Evolutionary conservation across 768 basidiomycete species (phyloP), one percentile per base, ranked within the genome.

Genomic region (Ramaria sp.): DNA sequence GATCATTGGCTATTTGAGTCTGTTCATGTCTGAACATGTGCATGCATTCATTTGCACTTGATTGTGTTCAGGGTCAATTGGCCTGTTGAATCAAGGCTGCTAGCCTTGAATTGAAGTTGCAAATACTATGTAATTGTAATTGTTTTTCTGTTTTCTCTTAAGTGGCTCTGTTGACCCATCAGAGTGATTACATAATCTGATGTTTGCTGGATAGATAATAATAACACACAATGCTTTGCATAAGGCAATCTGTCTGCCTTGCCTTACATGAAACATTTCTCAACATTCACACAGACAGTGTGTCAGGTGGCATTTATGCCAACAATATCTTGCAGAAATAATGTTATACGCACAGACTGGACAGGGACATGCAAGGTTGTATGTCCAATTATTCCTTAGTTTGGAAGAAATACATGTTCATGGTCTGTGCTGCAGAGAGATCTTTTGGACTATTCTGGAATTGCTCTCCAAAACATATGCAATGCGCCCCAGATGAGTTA

Each of bases 341-440:
- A 88, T 64, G 71, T 88, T 16, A 66, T 88, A 13, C 60, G 88
- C 51, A 81, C 78, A 58, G 86, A 87, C 58, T 68, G 69, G 24
- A 85, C 87, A n/a, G 87, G 88, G 4, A 78, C 81, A 42, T 87
- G 86, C 70, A 89, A 89, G 87, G 88, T 63, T 56, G 83, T 71
- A 38, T 47, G 16, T 36, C 22, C 45, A 27, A 36, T 42, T 22
- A 3, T 32, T 22, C 20, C 7, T 43, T 39, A 41, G n/a, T 7
- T n/a, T 41, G 8, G 16, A 41, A 22, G 16, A 22, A n/a, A 41
- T n/a, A n/a, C 39, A 22, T 8, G 20, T 16, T n/a, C 20, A 39
- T 47, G 34, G 7, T 13, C 36, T 27, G 42, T 25, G 30, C 37
- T 25, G 48, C 27, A 15, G n/a, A 7, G 50, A 90, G 87, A 68